Base-by-base conservation (phyloP, 805 yeast species). In the Kazachstania psychrophila region DNA sequence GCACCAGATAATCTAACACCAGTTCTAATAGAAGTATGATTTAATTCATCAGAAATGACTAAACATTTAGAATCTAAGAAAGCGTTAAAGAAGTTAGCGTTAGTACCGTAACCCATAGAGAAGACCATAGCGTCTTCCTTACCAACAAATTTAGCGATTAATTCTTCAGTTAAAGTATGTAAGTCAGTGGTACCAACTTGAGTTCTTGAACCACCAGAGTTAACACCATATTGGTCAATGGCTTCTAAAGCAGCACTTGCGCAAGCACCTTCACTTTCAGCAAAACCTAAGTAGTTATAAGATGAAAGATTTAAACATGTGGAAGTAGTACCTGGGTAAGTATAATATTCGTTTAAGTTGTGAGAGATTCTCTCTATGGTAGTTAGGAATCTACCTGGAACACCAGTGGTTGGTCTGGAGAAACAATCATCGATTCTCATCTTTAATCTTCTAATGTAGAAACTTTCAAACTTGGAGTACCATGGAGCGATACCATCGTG, bases 21-120 rank as follows among this genome's bases (percentile, higher is more conserved):
- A 41, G 89, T 85, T 59, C 99, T 77, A 48, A 89, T 86, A 1
- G 96, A 87, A 4, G 96, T 87, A 61, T 92, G 99, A 60, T 92
- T 92, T 51, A 92, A 71, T 52, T 88, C 89, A 65, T 92, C 99
- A 12, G 95, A 82, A 34, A 92, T 82, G 34, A 94, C 89, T 39
- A 94, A 71, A 54, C 95, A 87, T 56, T 85, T 81, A 44, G 84
- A 73, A 61, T 88, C 94, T 28, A 85, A 82, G 36, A 92, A 64
- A 2, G 94, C 74, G 20, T 86, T 68, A 56, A 92, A 89, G 37
- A 92, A 67, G 50, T 80, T 77, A 14, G 95, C 95, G 58, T 92
- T 92, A 4, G 98, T 92, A 49, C 94, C 92, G 58, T 86, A 92
- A 39, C 99, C 99, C 83, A 86, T 92, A 28, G 94, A 80, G 47